A percentile compares a stretch with the other conserved stretches of the same genome.
Conservation (phyloP, 148 eudicot genomes). For the Beta vulgaris region DNA sequence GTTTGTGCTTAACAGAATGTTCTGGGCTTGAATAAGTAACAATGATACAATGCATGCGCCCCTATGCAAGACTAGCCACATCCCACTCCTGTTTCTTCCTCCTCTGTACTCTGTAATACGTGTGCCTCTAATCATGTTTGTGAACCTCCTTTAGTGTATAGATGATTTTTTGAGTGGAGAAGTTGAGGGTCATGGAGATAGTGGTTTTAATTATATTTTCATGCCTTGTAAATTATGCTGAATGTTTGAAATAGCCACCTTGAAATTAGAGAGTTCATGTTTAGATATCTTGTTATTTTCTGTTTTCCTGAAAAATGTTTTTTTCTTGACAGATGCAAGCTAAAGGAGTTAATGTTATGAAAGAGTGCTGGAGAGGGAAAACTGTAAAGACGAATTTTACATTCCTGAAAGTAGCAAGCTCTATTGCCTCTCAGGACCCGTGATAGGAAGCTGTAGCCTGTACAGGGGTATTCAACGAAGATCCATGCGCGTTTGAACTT, state of each 20-base stretch:
- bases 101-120: too few species aligned
- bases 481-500: not conserved
- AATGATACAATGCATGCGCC: too few species aligned
- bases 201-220: not conserved
- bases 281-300: not conserved
- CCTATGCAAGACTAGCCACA: too few species aligned
- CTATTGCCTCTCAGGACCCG: not conserved
- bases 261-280: not conserved
- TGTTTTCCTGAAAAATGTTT: not conserved
- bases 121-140: too few species aligned
- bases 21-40: too few species aligned
- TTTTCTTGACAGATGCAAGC: conserved; percentile 1
- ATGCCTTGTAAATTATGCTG: not conserved
- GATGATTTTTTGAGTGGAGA: too few species aligned
- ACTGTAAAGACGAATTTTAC: not conserved
- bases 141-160: too few species aligned
- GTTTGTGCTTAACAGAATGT: too few species aligned
- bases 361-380: not conserved
- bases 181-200: too few species aligned
- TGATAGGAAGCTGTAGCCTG: not conserved
- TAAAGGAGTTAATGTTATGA: not conserved
- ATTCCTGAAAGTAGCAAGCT: conserved; percentile 8
- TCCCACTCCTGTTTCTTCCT: too few species aligned
- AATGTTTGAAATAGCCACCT: not conserved
- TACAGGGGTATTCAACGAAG: not conserved